Evolutionary conservation across 176 grass and related monocot species (phyloP).

Genomic region (Poa pratensis): DNA sequence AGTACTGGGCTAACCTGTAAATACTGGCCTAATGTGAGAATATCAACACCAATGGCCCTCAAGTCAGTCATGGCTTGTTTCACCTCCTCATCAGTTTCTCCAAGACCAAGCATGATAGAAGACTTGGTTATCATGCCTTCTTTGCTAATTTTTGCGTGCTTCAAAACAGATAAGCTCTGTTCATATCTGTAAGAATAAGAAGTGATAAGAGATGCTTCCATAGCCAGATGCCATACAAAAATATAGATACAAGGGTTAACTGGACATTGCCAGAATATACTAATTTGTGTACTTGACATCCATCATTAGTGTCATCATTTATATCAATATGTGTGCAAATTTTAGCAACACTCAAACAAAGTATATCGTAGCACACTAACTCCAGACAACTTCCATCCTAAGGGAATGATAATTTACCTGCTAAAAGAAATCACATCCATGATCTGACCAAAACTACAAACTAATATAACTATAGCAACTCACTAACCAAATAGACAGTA

Average conservation of each 20-base stretch:
- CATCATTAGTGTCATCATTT: conserved; percentile 5
- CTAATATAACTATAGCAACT: background rate
- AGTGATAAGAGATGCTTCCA: conserved; percentile 4
- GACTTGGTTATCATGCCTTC: conserved; percentile 84
- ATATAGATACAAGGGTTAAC: background rate
- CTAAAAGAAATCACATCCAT: conserved; percentile 11
- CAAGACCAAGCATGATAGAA: conserved; percentile 95
- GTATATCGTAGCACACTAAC: background rate
- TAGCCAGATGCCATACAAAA: background rate
- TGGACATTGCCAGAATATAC: background rate
- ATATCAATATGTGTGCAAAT: background rate
- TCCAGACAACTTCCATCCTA: background rate
- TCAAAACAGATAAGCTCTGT: conserved; percentile 83
- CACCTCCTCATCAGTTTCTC: conserved; percentile 81
- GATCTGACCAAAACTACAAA: background rate
- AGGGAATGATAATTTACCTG: conserved; percentile 2
- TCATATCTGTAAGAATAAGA: conserved; percentile 54
- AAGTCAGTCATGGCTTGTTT: conserved; percentile 80
- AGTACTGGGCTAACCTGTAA: conserved; percentile 64
- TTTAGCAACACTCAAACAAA: conserved; percentile 9
- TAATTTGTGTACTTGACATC: background rate
- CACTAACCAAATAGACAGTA: background rate
- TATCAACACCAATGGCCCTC: conserved; percentile 78
- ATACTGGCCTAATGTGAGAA: conserved; percentile 91
- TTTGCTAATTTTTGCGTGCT: conserved; percentile 74